Percentiles rank a stretch among this genome's conserved stretches.
These are phyloP conservation scores for Trichomonas gallinae DNA, from an alignment of 208 protist species.

Conservation along the genomic window DNA sequence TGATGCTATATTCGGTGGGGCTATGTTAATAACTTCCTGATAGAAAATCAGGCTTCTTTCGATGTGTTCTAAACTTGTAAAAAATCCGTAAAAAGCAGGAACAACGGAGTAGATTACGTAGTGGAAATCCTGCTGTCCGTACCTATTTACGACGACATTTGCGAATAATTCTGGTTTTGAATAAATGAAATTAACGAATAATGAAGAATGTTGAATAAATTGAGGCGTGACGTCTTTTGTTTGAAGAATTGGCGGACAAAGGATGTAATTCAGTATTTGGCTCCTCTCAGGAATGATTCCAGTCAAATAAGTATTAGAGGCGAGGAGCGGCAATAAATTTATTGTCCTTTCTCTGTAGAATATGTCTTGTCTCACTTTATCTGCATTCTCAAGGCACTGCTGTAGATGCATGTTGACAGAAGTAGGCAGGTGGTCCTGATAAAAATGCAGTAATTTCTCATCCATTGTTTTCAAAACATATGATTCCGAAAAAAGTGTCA, in stretches of 20 bases:
- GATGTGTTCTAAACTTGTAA: background rate
- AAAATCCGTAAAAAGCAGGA: background rate
- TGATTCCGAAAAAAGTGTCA: too few species aligned
- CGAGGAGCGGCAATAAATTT: background rate
- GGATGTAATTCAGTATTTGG: background rate
- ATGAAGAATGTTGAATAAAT: background rate
- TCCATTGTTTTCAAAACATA: background rate
- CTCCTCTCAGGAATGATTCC: background rate
- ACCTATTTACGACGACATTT: background rate
- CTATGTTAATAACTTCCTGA: background rate
- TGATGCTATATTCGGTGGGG: background rate
- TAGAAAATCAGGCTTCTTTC: background rate
- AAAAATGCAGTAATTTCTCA: background rate
- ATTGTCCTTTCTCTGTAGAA: background rate
- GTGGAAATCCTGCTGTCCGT: background rate
- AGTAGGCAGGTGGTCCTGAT: background rate
- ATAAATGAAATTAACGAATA: background rate
- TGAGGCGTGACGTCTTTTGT: background rate
- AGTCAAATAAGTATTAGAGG: background rate
- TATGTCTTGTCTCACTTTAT: background rate
- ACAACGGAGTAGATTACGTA: background rate
- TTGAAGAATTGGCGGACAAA: background rate
- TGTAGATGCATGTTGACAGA: background rate
- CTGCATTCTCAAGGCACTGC: background rate
- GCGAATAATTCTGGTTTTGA: background rate